Conservation (phyloP, 2,329 filamentous ascomycete species). For the Tricladium varicosporioides region DNA sequence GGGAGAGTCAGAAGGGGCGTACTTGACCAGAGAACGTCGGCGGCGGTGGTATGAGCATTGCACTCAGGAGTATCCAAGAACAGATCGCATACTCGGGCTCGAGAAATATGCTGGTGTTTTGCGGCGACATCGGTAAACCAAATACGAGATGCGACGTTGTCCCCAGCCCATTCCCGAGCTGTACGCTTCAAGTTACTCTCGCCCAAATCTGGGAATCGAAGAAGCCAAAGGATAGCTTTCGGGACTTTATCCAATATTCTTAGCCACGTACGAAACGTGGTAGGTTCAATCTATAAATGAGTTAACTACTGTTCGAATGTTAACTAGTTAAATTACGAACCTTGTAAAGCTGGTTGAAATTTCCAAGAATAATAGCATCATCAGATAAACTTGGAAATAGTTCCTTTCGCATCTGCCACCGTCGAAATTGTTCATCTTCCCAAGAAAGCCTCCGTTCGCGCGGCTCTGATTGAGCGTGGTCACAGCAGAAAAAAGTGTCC, state of each 20-base stretch:
- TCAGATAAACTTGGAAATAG: conserved; percentile 82
- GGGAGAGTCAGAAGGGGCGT: conserved; percentile 89
- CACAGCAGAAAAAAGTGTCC: conserved; percentile 97
- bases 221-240: conserved; percentile 88
- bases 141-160: conserved; percentile 81
- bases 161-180: conserved; percentile 78
- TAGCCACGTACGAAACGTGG: conserved; percentile 92
- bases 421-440: conserved; percentile 75
- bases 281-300: conserved; percentile 78
- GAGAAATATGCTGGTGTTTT: conserved; percentile 89
- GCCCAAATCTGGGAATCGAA: conserved; percentile 93
- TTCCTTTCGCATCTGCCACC: conserved; percentile 92
- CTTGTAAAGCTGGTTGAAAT: conserved; percentile 99
- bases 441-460: conserved; percentile 68
- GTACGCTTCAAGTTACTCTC: conserved; percentile 81
- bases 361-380: conserved; percentile 86
- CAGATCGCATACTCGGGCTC: conserved; percentile 87
- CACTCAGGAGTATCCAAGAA: conserved; percentile 98
- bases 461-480: conserved; percentile 87
- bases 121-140: conserved; percentile 96
- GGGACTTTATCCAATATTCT: conserved; percentile 83
- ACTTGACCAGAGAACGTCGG: conserved; percentile 93
- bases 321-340: conserved; percentile 46
- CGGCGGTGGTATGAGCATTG: conserved; percentile 96
- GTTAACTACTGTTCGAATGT: not conserved